Evolutionary conservation across 331 rosid species (phyloP).

Genomic region (Quercus lobata): DNA sequence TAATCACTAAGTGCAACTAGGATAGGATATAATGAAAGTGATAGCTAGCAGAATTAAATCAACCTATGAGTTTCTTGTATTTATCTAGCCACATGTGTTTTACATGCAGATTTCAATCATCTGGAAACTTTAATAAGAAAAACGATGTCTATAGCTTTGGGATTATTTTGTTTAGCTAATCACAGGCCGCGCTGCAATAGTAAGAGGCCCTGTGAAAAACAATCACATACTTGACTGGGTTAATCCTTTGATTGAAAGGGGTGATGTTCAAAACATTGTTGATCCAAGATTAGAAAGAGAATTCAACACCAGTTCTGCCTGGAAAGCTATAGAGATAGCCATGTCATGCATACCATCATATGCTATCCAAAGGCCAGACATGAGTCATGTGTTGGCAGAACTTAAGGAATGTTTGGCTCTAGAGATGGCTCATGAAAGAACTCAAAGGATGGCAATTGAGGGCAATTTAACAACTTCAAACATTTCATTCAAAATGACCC

Average conservation of each 20-base stretch:
- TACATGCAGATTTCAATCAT: no score
- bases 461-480: not conserved
- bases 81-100: no score
- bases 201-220: not conserved
- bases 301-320: conserved; percentile 6
- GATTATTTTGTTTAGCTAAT: no score
- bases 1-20: no score
- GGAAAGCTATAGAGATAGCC: conserved; percentile 16
- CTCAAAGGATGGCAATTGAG: not conserved
- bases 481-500: not conserved
- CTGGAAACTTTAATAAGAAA: no score
- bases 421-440: conserved; percentile 1
- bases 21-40: no score
- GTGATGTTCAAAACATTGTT: conserved; percentile 17
- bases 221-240: conserved; percentile 34
- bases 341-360: not conserved
- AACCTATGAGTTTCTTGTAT: no score
- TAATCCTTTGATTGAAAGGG: conserved; percentile 21
- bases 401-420: conserved; percentile 13
- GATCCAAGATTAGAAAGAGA: conserved; percentile 22
- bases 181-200: conserved; percentile 6
- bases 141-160: no score
- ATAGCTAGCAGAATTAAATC: no score
- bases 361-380: conserved; percentile 22
- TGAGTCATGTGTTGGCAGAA: conserved; percentile 13